Evolutionary conservation across 169 alveolate species (phyloP), one percentile per base, ranked within the genome.

Genomic region (Eimeria nieschulzi): DNA sequence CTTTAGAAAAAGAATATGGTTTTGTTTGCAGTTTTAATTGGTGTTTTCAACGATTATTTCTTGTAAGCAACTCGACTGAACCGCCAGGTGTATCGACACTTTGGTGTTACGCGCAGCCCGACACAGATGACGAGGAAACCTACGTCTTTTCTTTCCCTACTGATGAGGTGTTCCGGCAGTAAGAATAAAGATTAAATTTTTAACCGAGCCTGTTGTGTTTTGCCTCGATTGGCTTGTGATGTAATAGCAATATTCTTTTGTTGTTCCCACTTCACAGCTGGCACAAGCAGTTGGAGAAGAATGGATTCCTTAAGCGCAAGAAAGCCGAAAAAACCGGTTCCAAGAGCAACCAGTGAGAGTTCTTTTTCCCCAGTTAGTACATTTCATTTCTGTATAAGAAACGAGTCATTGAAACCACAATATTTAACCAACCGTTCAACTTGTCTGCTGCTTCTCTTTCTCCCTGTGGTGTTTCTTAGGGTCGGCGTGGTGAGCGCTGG

Each of bases 401-500:
- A 33, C 46, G 46, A 3, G 46, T 3, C 46, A 33, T 33, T 33
- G 46, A 33, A 33, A 33, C 46, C 0, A 3, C 46, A 33, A 33
- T 33, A 33, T 1, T 33, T 33, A 33, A 33, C 46, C 46, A 1
- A 33, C 46, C 0, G 3, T 33, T 33, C 46, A 33, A 33, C 46
- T 33, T 33, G 46, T 33, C 46, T 17, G 21, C 17, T 19, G 17
- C 70, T 61, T 61, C 70, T 61, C 17, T 17, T 23, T 59, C 17
- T 26, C 10, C 25, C 5, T 80, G 51, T 15, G 6, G n/a, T 33
- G 54, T 23, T 12, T 0, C 59, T n/a, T 86, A 91, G 94, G 23
- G 94, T 82, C 55, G 91, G 94, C 25, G 94, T 91, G 56, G 94
- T 91, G 2, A 26, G 92, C 5, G 66, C 64, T 51, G 91, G 91